Percentiles rank a stretch among this genome's conserved stretches.
phyloP scores from a whole-genome alignment of 177 flowering plant species.

The Tripterygium wilfordii region DNA sequence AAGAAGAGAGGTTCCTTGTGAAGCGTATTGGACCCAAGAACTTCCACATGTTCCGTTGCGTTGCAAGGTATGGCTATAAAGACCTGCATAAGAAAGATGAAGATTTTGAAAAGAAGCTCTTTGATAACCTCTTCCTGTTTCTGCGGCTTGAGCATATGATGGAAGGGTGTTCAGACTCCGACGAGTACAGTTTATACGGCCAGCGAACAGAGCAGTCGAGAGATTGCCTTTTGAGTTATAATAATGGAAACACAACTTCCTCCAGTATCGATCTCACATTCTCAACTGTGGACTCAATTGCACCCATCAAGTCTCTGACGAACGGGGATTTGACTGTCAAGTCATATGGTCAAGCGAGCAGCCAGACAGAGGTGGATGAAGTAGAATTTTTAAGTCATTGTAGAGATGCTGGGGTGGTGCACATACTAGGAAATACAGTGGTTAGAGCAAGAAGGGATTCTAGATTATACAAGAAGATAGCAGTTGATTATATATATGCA shows the following conservation, averaged over 20 bases:
- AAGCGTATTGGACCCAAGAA: constrained; percentile 77
- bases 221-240: constrained; percentile 18
- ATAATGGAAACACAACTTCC: constrained; percentile 24
- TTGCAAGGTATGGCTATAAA: constrained; percentile 84
- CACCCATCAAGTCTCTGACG: constrained; percentile 30
- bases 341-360: constrained; percentile 35
- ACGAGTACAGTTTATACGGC: constrained; percentile 43
- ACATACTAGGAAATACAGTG: constrained; percentile 68
- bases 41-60: constrained; percentile 85
- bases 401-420: constrained; percentile 75
- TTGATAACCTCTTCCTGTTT: constrained; percentile 52
- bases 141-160: constrained; percentile 71
- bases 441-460: constrained; percentile 57
- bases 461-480: constrained; percentile 42
- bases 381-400: constrained; percentile 50
- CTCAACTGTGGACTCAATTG: constrained; percentile 49
- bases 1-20: constrained; percentile 70
- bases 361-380: constrained; percentile 46
- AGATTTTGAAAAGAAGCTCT: constrained; percentile 72
- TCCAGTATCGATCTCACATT: constrained; percentile 26
- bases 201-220: constrained; percentile 34
- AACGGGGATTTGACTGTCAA: constrained; percentile 7
- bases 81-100: constrained; percentile 81
- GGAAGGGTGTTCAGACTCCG: constrained; percentile 75
- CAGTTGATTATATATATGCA: constrained; percentile 64